Base-by-base conservation (phyloP, 805 yeast species). In the Yamadazyma paraphyllophila region DNA sequence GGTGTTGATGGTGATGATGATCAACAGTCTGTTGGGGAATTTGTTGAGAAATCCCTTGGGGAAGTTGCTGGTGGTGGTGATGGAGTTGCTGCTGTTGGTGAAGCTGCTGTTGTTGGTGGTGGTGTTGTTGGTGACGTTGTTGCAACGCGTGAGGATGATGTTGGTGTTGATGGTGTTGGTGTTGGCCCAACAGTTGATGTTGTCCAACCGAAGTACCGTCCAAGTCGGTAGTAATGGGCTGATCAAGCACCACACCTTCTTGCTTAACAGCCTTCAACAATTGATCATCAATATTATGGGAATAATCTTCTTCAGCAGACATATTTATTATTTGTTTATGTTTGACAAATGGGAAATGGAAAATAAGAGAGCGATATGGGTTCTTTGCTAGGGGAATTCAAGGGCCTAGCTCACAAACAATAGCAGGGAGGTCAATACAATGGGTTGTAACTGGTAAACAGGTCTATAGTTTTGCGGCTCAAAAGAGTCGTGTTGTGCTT, bases 261-360 rank as follows among this genome's bases (percentile, higher is more conserved):
- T 65, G 70, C 49, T 68, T 69, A 41, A 61, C 73, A 20, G 65
- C 74, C 38, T 63, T 60, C 36, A 71, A 61, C 44, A 71, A 57
- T 55, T 71, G 76, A 52, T 71, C 75, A 52, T 71, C 76, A 45
- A 71, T 71, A 54, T 69, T 71, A 51, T 53, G 55, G 7, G 62
- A 47, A 41, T 59, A 61, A 37, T 56, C 61, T 32, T 60, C 66
- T 44, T 44, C 46, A 36, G 39, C 40, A 13, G 46, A 43, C 46
- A 43, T 43, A 2, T 2, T 33, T 35, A 11, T 6, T 25, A 17
- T 35, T 41, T 39, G 26, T 20, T 20, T 20, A 20, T 20, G 6
- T 20, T 20, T 20, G 24, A 20, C 3, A 20, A 20, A 20, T 20
- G 6, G 24, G 6, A 20, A 6, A 3, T 6, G 7, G 32, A 5